Conservation (phyloP, 208 protist genomes). For the Leishmania martiniquensis region DNA sequence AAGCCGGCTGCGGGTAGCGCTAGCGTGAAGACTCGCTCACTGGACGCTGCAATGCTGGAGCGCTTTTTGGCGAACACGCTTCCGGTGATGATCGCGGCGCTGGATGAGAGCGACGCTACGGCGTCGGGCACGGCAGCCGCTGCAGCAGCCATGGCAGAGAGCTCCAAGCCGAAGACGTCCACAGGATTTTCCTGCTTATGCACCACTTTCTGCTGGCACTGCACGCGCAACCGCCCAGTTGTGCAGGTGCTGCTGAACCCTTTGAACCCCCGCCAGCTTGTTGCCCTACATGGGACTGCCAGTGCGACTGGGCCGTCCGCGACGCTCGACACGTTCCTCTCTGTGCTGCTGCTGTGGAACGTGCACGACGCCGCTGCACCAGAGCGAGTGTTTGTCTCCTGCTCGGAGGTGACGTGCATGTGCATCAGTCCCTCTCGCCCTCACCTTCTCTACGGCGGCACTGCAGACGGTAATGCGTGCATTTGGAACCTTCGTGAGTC, state of each 20-base stretch:
- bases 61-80: conserved; percentile 69
- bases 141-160: conserved; percentile 3
- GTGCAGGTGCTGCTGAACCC: conserved; percentile 56
- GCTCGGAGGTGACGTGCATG: conserved; percentile 49
- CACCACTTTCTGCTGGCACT: conserved; percentile 48
- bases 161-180: conserved; percentile 39
- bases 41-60: conserved; percentile 59
- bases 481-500: conserved; percentile 84
- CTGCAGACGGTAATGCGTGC: conserved; percentile 70
- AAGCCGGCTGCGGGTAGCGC: not conserved
- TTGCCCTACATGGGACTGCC: conserved; percentile 47
- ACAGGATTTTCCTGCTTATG: conserved; percentile 64
- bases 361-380: conserved; percentile 55
- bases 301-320: conserved; percentile 40
- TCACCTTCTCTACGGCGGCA: conserved; percentile 71
- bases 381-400: conserved; percentile 67
- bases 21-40: conserved; percentile 20
- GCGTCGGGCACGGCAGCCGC: conserved; percentile 15
- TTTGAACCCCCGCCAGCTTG: conserved; percentile 45
- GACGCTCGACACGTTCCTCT: conserved; percentile 58
- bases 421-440: conserved; percentile 66
- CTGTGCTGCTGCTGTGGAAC: conserved; percentile 83
- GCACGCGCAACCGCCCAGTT: conserved; percentile 55
- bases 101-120: conserved; percentile 63
- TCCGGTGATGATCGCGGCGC: conserved; percentile 63